phyloP scores from a whole-genome alignment of 2,329 filamentous ascomycete species.

The Epichloe festucae region DNA sequence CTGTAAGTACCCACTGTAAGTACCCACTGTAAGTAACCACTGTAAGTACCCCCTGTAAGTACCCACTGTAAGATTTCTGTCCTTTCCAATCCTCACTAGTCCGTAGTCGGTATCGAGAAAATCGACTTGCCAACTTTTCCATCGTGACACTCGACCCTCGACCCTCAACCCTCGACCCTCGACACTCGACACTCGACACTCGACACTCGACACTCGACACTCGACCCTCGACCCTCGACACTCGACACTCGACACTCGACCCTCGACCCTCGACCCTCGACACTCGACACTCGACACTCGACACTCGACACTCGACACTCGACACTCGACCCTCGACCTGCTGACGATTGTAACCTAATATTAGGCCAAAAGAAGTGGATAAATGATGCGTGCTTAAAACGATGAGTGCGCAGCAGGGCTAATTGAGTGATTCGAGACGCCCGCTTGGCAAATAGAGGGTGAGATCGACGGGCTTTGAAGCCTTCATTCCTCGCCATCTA shows the following conservation, averaged over 20 bases:
- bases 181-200: background rate
- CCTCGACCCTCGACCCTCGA: background rate
- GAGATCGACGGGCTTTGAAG: background rate
- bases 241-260: background rate
- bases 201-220: too few relatives aligned
- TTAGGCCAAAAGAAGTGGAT: background rate
- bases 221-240: background rate
- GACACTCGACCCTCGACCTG: background rate
- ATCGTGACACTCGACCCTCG: background rate
- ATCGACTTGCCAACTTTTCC: background rate
- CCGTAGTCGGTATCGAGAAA: too few relatives aligned
- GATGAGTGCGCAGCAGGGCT: background rate
- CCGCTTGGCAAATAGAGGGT: background rate
- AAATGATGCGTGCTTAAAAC: background rate
- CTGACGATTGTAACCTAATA: background rate
- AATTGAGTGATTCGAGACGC: background rate
- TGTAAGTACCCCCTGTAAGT: too few relatives aligned
- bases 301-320: background rate
- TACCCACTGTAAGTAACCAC: too few relatives aligned
- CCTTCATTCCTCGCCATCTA: background rate
- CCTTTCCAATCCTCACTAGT: too few relatives aligned
- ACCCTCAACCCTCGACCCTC: background rate
- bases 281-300: background rate
- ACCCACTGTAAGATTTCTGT: background rate
- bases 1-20: background rate